phyloP scores from a whole-genome alignment of 192 early-diverging fungal genomes.

The Backusella tarrabulga region DNA sequence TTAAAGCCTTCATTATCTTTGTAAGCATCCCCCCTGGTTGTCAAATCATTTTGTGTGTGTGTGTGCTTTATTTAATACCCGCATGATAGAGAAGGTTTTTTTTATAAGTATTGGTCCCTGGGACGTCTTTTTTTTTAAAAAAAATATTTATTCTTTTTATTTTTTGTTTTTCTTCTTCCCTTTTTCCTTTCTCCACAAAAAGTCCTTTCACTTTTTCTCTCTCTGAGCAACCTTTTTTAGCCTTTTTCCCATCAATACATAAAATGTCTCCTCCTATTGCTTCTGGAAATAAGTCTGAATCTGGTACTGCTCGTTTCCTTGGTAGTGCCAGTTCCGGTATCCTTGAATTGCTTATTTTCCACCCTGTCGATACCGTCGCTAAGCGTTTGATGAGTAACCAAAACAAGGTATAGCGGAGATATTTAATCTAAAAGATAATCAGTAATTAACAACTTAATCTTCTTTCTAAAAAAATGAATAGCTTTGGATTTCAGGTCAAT shows the following conservation, averaged over 20 bases:
- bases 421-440: not conserved
- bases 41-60: not conserved
- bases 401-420: slow-evolving; percentile 54
- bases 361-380: slow-evolving; percentile 97
- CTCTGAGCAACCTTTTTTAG: slow-evolving; percentile 5
- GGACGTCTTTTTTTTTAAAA: slow-evolving; percentile 2
- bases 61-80: not conserved
- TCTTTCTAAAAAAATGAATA: slow-evolving; percentile 17
- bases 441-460: not conserved
- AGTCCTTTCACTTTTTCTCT: not conserved
- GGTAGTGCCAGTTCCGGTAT: slow-evolving; percentile 92
- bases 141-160: not conserved
- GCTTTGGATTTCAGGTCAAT: slow-evolving; percentile 70
- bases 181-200: not conserved
- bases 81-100: not conserved
- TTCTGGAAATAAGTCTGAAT: slow-evolving; percentile 77
- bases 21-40: slow-evolving; percentile 1
- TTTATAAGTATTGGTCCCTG: not conserved
- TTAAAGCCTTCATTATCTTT: not conserved
- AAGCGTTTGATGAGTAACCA: slow-evolving; percentile 98
- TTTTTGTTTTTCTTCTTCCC: not conserved
- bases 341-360: slow-evolving; percentile 94
- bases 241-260: not conserved
- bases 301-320: slow-evolving; percentile 82
- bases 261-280: slow-evolving; percentile 50